Percentiles rank a stretch among this genome's conserved stretches.
These are phyloP conservation scores for Gossypium schwendimanii DNA, from an alignment of 441 rosid genomes.

Conservation along the genomic window DNA sequence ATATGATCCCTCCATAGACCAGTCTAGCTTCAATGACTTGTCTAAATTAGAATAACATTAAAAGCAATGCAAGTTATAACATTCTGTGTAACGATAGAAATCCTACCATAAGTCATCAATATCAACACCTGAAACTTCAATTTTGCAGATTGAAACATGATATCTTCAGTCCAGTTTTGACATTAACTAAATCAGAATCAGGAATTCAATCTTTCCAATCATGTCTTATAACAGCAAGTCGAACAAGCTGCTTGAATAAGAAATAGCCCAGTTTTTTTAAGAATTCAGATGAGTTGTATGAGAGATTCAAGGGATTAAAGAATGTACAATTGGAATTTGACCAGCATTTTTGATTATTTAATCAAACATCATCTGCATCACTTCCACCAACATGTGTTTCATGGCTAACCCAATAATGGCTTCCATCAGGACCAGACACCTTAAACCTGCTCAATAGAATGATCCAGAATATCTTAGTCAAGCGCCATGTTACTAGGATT, in stretches of 20 bases:
- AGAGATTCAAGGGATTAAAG: conserved; percentile 27
- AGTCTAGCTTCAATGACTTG: too few species aligned
- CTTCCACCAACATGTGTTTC: conserved; percentile 74
- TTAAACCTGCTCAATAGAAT: conserved; percentile 56
- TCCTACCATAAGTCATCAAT: not conserved
- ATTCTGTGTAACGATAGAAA: not conserved
- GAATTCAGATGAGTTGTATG: conserved; percentile 26
- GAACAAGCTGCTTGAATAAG: conserved; percentile 10
- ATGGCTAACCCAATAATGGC: conserved; percentile 58
- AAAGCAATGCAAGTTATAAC: not conserved
- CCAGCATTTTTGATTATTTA: conserved; percentile 11
- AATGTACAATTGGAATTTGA: conserved; percentile 51
- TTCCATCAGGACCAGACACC: conserved; percentile 87
- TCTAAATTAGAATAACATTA: not conserved
- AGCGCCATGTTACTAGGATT: not conserved
- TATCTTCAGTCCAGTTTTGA: conserved; percentile 4
- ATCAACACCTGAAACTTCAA: not conserved
- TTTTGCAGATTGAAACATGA: not conserved
- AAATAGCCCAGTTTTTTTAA: conserved; percentile 10
- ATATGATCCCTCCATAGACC: too few species aligned
- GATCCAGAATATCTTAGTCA: conserved; percentile 12
- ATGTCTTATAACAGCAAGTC: conserved; percentile 25
- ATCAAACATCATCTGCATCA: conserved; percentile 85
- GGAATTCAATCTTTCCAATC: conserved; percentile 21
- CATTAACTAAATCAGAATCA: conserved; percentile 17